These are phyloP conservation scores for Bipolaris sorokiniana DNA, from an alignment of 2,329 filamentous ascomycete genomes.

Conservation along the genomic window DNA sequence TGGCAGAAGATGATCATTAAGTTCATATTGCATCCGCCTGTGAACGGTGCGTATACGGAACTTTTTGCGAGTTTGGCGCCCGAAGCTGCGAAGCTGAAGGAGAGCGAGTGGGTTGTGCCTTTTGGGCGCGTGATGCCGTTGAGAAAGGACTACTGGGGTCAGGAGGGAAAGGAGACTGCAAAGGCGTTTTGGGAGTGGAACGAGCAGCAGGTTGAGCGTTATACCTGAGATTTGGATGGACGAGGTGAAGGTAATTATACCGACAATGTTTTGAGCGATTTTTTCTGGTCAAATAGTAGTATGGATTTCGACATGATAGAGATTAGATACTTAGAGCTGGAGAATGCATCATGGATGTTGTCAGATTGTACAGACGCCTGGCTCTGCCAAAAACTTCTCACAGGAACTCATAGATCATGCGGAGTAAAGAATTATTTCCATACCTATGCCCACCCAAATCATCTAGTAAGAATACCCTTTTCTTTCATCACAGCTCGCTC, in stretches of 20 bases:
- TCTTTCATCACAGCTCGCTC: too few species aligned
- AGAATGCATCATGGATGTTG: too few species aligned
- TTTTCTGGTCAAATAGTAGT: neutral
- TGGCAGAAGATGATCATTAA: constrained; percentile 2
- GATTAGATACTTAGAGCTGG: too few species aligned
- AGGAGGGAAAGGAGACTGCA: constrained; percentile 41
- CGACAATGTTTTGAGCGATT: neutral
- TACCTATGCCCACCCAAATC: too few species aligned
- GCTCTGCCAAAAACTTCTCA: too few species aligned
- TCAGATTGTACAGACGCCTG: too few species aligned
- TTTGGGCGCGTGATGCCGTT: constrained; percentile 51
- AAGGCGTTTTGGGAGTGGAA: constrained; percentile 55
- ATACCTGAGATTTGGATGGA: constrained; percentile 10
- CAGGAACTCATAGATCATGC: too few species aligned
- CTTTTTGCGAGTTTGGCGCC: constrained; percentile 32
- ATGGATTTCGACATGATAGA: too few species aligned
- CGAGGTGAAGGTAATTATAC: neutral
- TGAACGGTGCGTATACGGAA: constrained; percentile 36
- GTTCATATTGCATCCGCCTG: constrained; percentile 18
- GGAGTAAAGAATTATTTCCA: too few species aligned
- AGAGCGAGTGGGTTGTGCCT: constrained; percentile 53
- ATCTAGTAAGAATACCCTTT: too few species aligned
- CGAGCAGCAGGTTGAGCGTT: constrained; percentile 43
- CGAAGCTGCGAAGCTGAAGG: constrained; percentile 22
- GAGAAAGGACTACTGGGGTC: constrained; percentile 25